A percentile compares a stretch with the other conserved stretches of the same genome.
Evolutionary conservation across 1,139 yeast genomes (phyloP).

Genomic region (Kurtzmaniella natalensis): DNA sequence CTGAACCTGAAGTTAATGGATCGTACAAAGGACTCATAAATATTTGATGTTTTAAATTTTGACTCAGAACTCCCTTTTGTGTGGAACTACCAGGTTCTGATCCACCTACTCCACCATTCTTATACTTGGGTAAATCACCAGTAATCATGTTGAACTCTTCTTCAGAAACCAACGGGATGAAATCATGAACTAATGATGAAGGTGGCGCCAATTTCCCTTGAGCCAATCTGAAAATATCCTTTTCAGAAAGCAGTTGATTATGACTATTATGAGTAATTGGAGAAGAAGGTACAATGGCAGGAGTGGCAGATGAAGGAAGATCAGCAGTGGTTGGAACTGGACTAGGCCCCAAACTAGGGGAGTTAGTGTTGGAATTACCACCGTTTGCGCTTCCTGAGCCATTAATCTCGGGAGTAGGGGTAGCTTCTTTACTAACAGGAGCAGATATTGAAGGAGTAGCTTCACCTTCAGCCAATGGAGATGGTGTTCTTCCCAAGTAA

Average conservation of each 20-base stretch:
- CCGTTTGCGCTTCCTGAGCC: neutral
- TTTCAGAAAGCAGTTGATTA: neutral
- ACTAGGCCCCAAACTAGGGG: too few relatives aligned
- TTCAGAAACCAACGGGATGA: conserved; percentile 37
- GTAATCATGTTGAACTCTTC: conserved; percentile 40
- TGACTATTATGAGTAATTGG: too few relatives aligned
- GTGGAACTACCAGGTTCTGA: neutral
- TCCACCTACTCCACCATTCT: conserved; percentile 12
- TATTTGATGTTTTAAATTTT: conserved; percentile 33
- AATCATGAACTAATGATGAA: conserved; percentile 30
- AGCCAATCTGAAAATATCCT: conserved; percentile 1
- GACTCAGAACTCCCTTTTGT: conserved; percentile 13
- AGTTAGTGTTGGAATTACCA: too few relatives aligned
- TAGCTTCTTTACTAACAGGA: neutral
- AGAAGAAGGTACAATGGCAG: neutral
- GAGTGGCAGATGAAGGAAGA: too few relatives aligned
- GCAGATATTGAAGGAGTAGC: neutral
- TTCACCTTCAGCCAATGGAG: neutral
- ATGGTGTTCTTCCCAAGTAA: neutral
- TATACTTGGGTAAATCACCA: conserved; percentile 30
- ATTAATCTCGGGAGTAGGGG: neutral
- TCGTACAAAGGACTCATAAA: conserved; percentile 41
- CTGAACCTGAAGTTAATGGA: conserved; percentile 39
- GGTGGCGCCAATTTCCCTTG: conserved; percentile 1
- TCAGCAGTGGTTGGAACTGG: too few relatives aligned